Conservation (phyloP, 257 asterid genomes). For the Penstemon newberryi region DNA sequence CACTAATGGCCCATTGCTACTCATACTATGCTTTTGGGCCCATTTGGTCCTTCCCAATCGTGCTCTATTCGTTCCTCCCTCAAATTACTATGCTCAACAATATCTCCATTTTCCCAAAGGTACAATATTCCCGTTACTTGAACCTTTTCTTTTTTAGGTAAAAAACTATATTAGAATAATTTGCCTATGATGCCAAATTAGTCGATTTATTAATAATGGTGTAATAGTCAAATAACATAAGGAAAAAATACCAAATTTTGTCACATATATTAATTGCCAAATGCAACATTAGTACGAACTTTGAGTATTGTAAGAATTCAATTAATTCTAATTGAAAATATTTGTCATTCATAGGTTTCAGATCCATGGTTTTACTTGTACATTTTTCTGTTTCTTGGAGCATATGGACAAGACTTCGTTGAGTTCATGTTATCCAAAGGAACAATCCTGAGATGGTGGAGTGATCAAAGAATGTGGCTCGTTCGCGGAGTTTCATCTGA, state of each 20-base stretch:
- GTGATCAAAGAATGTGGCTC: conserved; percentile 81
- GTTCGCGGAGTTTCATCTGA: conserved; percentile 51
- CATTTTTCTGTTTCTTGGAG: conserved; percentile 54
- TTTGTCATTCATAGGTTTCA: conserved; percentile 38
- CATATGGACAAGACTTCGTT: conserved; percentile 62
- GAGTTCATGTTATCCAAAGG: conserved; percentile 54
- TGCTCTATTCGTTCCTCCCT: conserved; percentile 63
- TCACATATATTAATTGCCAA: no score
- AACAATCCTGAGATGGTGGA: conserved; percentile 70
- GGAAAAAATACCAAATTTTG: no score
- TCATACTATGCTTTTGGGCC: conserved; percentile 69
- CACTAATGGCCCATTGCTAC: conserved; percentile 50
- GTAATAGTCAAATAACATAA: no score
- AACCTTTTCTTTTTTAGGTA: no score
- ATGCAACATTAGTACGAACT: not conserved
- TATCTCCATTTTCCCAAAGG: conserved; percentile 50
- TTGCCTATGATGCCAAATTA: not conserved
- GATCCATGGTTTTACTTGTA: conserved; percentile 59
- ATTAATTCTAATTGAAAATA: not conserved
- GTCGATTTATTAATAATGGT: no score
- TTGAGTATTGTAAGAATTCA: not conserved
- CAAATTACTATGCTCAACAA: conserved; percentile 49
- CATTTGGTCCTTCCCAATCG: conserved; percentile 57
- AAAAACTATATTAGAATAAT: not conserved
- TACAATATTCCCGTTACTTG: not conserved